Evolutionary conservation across 192 early-diverging fungal genomes (phyloP), one percentile per base, ranked within the genome.

Genomic region (Pilobolus umbonatus): DNA sequence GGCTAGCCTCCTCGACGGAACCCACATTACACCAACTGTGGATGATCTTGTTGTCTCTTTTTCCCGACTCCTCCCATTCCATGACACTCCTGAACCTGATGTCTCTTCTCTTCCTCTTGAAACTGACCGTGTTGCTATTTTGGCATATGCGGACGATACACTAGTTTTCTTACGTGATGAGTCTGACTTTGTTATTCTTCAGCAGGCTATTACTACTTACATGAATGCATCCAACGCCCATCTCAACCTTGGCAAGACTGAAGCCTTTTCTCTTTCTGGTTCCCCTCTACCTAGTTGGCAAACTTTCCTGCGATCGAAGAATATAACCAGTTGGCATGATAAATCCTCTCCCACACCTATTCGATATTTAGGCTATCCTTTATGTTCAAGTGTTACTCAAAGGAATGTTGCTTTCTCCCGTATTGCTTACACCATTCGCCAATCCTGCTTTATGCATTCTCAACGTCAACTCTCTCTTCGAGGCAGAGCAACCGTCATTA

Each of bases 111-210:
- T n/a, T n/a, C n/a, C n/a, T 22, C 4, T 8, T 2, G 22, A 22
- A n/a, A 21, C 45, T 2, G 22, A n/a, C 2, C 45, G 5, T 2
- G 2, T 47, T 8, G 28, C 22, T 25, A 5, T 42, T 19, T 5
- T 60, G 12, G 55, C 55, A 0, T 58, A 65, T 24, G 71, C 65
- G n/a, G 71, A 67, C 38, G 65, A 67, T 57, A 19, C 55, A 5
- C 15, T 64, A n/a, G n/a, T 46, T 11, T 53, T 55, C 10, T 30
- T 62, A 10, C 17, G 24, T 25, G 30, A 43, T 2, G 14, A 30
- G 4, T 4, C 48, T 5, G 64, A 72, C 34, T 62, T 48, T 59
- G 31, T 17, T 1, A 14, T 8, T 3, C 48, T 72, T 0, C 29
- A 35, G 6, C 0, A 17, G 2, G 5, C 35, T 9, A 19, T 62